Evolutionary conservation across 106 monocot species (phyloP).

Genomic region (Hemerocallis citrina): DNA sequence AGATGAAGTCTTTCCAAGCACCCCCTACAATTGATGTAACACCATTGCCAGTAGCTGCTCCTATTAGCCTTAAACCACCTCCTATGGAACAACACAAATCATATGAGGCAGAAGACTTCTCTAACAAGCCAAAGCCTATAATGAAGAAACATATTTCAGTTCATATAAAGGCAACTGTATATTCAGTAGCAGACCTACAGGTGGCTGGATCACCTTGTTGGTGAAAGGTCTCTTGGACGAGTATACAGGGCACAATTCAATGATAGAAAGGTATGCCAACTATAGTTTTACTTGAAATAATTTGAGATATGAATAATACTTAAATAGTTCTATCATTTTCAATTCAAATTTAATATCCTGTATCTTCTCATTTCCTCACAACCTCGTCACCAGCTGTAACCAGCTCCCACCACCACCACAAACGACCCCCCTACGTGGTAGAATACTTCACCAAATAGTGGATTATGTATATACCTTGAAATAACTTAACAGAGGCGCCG

Average conservation of each 20-base stretch:
- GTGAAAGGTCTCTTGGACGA: slow-evolving; percentile 61
- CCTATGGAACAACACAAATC: slow-evolving; percentile 45
- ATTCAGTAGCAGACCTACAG: slow-evolving; percentile 83
- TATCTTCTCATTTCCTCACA: no score
- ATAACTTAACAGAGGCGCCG: no score
- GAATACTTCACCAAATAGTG: no score
- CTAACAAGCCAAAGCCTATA: slow-evolving; percentile 28
- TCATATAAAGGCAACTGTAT: slow-evolving; percentile 37
- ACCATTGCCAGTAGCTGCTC: slow-evolving; percentile 23
- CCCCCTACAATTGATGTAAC: slow-evolving; percentile 14
- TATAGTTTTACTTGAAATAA: no score
- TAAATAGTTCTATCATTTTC: no score
- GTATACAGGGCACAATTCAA: slow-evolving; percentile 73
- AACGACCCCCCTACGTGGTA: no score
- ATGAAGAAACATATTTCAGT: slow-evolving; percentile 19
- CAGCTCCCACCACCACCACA: no score
- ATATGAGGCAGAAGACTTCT: slow-evolving; percentile 56
- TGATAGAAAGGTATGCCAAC: slow-evolving; percentile 87
- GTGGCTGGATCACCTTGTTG: slow-evolving; percentile 73
- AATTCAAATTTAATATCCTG: no score
- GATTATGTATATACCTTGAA: no score
- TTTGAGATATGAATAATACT: no score
- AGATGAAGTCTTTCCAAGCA: slow-evolving; percentile 44
- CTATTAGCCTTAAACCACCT: slow-evolving; percentile 55
- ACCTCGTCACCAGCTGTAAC: no score